Evolutionary conservation across 441 rosid genomes (phyloP).

Genomic region (Erodium moschatum): DNA sequence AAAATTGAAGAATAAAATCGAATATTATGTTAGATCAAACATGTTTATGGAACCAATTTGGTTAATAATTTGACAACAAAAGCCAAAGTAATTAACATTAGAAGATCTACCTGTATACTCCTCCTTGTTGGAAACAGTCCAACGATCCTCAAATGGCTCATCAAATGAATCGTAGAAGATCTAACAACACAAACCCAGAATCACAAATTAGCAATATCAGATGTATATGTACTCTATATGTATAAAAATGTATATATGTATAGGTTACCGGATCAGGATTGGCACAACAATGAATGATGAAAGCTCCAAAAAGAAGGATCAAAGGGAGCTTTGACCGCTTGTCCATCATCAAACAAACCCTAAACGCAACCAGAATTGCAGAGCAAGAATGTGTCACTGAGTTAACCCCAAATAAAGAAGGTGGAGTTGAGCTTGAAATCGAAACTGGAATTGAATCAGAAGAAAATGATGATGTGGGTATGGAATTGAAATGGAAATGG

Average conservation of each 20-base stretch:
- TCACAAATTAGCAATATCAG: not conserved
- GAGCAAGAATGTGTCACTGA: not conserved
- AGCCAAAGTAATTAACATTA: no score
- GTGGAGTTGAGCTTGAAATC: not conserved
- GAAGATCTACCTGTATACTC: constrained; percentile 7
- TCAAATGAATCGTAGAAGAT: not conserved
- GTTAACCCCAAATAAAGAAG: not conserved
- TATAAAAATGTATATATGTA: not conserved
- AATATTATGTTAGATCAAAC: no score
- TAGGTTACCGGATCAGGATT: not conserved
- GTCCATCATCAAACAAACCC: not conserved
- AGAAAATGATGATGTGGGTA: not conserved
- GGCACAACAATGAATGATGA: not conserved
- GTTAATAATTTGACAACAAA: not conserved
- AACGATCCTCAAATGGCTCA: constrained; percentile 5
- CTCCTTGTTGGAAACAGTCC: constrained; percentile 1
- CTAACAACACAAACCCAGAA: not conserved
- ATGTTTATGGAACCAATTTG: no score
- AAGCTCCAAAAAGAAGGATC: not conserved
- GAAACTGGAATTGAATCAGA: not conserved
- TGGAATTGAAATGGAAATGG: not conserved
- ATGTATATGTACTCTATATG: not conserved
- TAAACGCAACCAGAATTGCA: not conserved
- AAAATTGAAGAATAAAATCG: no score
- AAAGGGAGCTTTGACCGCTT: not conserved